Conservation (phyloP, 1,284 basidiomycete genomes). For the Sanguinoderma infundibulare region DNA sequence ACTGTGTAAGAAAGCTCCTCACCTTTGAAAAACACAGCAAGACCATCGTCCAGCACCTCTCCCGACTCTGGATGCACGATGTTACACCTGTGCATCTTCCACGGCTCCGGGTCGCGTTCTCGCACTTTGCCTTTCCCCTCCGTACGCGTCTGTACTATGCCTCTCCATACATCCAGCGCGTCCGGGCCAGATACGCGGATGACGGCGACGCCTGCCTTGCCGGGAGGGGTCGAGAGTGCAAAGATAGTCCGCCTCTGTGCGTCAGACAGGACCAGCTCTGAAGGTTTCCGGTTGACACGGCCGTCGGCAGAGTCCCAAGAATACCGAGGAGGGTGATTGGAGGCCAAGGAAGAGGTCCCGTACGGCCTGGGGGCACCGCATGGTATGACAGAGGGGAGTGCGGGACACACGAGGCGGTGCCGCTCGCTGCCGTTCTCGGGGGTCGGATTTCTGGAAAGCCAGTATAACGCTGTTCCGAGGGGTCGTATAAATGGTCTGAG, state of each 20-base stretch:
- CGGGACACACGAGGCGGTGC: constrained; percentile 22
- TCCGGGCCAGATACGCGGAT: constrained; percentile 83
- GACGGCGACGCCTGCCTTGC: constrained; percentile 83
- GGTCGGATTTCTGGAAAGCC: constrained; percentile 18
- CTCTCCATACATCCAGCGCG: constrained; percentile 59
- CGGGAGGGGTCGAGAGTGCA: constrained; percentile 84
- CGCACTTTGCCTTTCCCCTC: constrained; percentile 19
- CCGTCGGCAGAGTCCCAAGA: background rate
- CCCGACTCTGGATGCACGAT: constrained; percentile 67
- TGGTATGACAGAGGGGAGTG: background rate
- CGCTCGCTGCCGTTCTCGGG: constrained; percentile 11
- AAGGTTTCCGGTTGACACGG: background rate
- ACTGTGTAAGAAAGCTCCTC: constrained; percentile 19
- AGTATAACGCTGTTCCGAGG: constrained; percentile 7
- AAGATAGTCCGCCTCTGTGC: constrained; percentile 79
- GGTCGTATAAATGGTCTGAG: constrained; percentile 15
- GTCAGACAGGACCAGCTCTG: constrained; percentile 47
- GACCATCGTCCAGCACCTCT: constrained; percentile 77
- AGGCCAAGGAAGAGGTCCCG: constrained; percentile 2
- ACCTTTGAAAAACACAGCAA: constrained; percentile 85
- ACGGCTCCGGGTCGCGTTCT: constrained; percentile 46
- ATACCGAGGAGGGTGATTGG: background rate
- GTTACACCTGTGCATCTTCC: constrained; percentile 72
- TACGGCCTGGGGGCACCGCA: constrained; percentile 12
- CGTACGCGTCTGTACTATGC: constrained; percentile 47